Evolutionary conservation across 495 filamentous ascomycete genomes (phyloP).

Genomic region (Neurospora sp.): DNA sequence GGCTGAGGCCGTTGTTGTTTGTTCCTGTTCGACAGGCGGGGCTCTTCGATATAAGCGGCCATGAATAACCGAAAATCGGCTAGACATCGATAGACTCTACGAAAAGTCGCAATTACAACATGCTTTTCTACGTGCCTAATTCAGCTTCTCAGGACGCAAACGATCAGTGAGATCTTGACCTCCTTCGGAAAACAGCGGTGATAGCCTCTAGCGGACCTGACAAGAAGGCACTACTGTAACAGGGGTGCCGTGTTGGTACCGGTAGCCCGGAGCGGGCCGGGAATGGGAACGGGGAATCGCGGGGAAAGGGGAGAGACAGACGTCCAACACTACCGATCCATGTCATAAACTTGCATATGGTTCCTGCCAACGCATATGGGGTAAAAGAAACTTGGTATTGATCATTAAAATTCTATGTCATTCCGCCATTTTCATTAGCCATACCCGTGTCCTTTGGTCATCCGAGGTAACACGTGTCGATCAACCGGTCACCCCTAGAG

Average conservation of each 20-base stretch:
- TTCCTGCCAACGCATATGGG: not conserved
- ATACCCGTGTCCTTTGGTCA: slow-evolving; percentile 11
- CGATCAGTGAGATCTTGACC: not conserved
- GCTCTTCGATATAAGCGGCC: not conserved
- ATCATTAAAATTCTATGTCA: slow-evolving; percentile 11
- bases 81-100: not conserved
- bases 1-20: not conserved
- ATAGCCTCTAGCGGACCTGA: not conserved
- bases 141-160: not conserved
- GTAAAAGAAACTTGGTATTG: slow-evolving; percentile 15
- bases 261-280: not conserved
- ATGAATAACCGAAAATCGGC: not conserved
- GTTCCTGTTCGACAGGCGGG: not conserved
- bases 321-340: not conserved
- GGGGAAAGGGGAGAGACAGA: not conserved
- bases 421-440: slow-evolving; percentile 21
- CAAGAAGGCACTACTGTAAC: not conserved
- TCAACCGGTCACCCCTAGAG: slow-evolving; percentile 7
- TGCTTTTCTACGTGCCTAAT: not conserved
- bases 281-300: not conserved
- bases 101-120: not conserved
- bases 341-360: not conserved
- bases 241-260: not conserved
- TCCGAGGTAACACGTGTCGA: slow-evolving; percentile 12
- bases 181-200: not conserved